Percentiles rank a stretch among this genome's conserved stretches.
Conservation (phyloP, 306 rosid genomes). For the Crataegus laevigata region DNA sequence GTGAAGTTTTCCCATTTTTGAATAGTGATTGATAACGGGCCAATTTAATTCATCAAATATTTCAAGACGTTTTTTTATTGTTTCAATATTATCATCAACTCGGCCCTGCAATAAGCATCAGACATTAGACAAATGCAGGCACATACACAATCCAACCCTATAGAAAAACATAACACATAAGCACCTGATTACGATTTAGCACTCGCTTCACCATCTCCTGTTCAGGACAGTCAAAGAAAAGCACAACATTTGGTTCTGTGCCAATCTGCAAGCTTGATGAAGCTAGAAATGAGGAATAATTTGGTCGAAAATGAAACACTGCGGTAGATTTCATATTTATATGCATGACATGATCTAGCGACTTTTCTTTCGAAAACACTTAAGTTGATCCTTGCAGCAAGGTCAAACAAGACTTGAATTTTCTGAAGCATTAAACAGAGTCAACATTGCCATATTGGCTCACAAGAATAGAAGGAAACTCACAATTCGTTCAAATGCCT, state of each 20-base stretch:
- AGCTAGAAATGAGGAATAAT: not conserved
- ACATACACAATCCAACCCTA: not conserved
- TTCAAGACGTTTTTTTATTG: constrained; percentile 81
- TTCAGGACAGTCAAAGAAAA: constrained; percentile 94
- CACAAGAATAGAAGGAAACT: constrained; percentile 34
- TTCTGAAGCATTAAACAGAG: not conserved
- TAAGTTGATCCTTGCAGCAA: not conserved
- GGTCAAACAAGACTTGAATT: not conserved
- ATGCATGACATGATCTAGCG: not conserved
- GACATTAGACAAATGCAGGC: constrained; percentile 14
- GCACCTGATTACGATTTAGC: constrained; percentile 87
- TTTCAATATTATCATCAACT: constrained; percentile 85
- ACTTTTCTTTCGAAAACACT: not conserved
- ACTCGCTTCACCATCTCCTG: constrained; percentile 93
- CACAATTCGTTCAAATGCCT: constrained; percentile 69
- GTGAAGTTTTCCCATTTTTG: constrained; percentile 67
- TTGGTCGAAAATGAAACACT: not conserved
- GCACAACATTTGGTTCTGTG: constrained; percentile 70
- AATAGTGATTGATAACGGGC: constrained; percentile 72
- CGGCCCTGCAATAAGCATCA: constrained; percentile 61
- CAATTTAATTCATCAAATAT: constrained; percentile 61
- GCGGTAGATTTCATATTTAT: not conserved
- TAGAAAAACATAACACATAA: not conserved
- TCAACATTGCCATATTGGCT: not conserved
- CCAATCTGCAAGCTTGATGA: constrained; percentile 43